Evolutionary conservation across 1,139 yeast species (phyloP).

Genomic region (Yamadazyma sp.): DNA sequence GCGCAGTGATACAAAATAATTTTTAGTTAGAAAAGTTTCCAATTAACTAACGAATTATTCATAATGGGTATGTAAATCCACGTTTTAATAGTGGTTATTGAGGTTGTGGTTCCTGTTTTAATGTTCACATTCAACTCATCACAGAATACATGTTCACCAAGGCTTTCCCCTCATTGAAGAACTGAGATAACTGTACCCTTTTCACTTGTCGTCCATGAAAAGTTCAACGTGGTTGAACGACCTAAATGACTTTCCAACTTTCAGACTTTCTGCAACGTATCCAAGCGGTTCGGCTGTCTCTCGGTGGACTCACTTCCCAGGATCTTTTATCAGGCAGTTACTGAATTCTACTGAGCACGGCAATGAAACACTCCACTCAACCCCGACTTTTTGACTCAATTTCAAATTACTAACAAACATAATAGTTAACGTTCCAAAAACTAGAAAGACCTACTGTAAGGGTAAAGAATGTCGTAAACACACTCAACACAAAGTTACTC

Average conservation of each 20-base stretch:
- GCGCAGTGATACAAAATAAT: constrained; percentile 8
- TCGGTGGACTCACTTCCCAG: too few species aligned
- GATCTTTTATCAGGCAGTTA: too few species aligned
- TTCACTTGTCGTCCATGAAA: too few species aligned
- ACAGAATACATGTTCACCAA: neutral
- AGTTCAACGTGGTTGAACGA: too few species aligned
- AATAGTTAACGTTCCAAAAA: constrained; percentile 99
- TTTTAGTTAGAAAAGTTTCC: constrained; percentile 6
- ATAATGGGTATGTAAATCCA: constrained; percentile 33
- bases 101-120: neutral
- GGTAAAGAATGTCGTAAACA: constrained; percentile 99
- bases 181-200: neutral
- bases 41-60: constrained; percentile 24
- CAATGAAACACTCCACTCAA: neutral
- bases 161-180: too few species aligned
- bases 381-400: neutral
- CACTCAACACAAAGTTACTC: constrained; percentile 99
- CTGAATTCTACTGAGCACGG: too few species aligned
- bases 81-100: neutral
- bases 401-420: constrained; percentile 22
- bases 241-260: too few species aligned
- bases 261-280: too few species aligned
- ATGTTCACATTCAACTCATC: neutral
- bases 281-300: too few species aligned
- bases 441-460: constrained; percentile 99